Conservation (phyloP, 2,329 filamentous ascomycete species). For the Setomelanomma holmii region DNA sequence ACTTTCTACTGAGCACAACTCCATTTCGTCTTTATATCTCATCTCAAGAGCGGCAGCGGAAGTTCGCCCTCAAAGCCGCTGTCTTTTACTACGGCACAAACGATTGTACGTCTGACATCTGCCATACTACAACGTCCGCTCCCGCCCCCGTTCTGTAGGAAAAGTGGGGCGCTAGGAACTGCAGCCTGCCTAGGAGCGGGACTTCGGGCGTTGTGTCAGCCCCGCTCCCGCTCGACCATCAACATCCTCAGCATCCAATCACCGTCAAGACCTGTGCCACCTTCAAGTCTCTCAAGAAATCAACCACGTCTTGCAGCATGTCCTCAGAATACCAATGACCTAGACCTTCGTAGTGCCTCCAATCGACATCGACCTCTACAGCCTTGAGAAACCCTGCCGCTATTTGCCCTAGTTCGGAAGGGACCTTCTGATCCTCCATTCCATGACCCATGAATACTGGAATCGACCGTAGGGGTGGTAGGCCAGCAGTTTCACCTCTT, state of each 20-base stretch:
- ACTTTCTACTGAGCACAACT: neutral
- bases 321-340: slow-evolving; percentile 30
- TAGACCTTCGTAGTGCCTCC: slow-evolving; percentile 22
- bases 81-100: neutral
- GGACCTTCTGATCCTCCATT: slow-evolving; percentile 21
- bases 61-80: neutral
- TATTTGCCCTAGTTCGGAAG: slow-evolving; percentile 13
- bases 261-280: neutral
- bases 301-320: slow-evolving; percentile 27
- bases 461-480: slow-evolving; percentile 6
- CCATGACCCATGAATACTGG: slow-evolving; percentile 30
- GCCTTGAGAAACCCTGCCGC: slow-evolving; percentile 14
- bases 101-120: too few relatives aligned
- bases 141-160: neutral
- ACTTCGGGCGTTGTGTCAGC: neutral
- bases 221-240: neutral
- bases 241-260: too few relatives aligned
- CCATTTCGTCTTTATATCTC: neutral
- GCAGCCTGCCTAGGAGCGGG: neutral
- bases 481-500: neutral
- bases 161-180: neutral
- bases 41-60: neutral
- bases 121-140: neutral
- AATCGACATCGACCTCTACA: slow-evolving; percentile 15
- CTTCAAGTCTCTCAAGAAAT: slow-evolving; percentile 10